Percentiles rank a stretch among this genome's conserved stretches.
Evolutionary conservation across 2,329 filamentous ascomycete species (phyloP).

Genomic region (Fusarium agapanthi): DNA sequence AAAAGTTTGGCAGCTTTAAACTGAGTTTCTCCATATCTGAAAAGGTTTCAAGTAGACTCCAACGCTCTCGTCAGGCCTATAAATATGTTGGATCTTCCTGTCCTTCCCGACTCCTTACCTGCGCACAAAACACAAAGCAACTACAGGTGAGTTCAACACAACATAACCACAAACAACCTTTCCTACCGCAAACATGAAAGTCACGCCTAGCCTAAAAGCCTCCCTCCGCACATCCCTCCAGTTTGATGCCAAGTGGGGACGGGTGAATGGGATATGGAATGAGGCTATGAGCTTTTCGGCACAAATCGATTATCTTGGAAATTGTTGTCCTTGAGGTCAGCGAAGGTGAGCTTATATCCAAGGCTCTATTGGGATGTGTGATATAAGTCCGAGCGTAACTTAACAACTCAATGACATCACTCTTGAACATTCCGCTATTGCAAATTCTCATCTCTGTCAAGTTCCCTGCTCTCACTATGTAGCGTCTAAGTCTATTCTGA

Average conservation of each 20-base stretch:
- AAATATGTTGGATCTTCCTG: too few relatives aligned
- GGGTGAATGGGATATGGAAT: neutral
- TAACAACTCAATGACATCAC: accelerated
- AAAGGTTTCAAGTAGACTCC: neutral
- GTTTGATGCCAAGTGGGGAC: neutral
- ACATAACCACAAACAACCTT: too few relatives aligned
- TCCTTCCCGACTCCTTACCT: too few relatives aligned
- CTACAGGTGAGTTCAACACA: neutral
- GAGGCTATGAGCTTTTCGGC: neutral
- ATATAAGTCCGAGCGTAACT: accelerated
- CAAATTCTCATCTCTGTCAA: accelerated
- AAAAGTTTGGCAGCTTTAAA: neutral
- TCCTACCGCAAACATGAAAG: neutral
- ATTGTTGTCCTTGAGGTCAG: neutral
- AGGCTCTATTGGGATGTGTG: accelerated
- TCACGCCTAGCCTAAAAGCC: neutral
- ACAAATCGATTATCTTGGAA: neutral
- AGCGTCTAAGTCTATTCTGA: accelerated
- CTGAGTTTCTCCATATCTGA: neutral
- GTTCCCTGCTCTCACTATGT: accelerated
- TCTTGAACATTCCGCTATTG: accelerated
- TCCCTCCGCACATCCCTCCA: neutral
- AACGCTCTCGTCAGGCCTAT: neutral
- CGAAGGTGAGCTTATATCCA: neutral
- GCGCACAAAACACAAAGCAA: neutral